These are phyloP conservation scores for Psilocybe subaeruginosa DNA, from an alignment of 768 basidiomycete genomes.

Conservation along the genomic window DNA sequence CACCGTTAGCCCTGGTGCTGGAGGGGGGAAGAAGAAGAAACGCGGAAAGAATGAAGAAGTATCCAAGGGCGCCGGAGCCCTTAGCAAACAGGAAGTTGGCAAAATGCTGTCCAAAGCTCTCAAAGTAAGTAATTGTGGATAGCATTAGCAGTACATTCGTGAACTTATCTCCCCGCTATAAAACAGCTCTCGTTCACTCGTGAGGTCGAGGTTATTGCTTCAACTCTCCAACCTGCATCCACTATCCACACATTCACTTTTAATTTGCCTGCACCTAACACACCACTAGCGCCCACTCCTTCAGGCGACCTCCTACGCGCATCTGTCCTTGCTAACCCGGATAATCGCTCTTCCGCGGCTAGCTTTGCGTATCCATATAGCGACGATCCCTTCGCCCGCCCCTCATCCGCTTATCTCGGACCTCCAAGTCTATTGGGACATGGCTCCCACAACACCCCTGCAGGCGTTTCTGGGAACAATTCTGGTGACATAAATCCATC, in stretches of 20 bases:
- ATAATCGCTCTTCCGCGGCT: slow-evolving; percentile 67
- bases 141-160: slow-evolving; percentile 6
- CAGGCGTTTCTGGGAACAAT: slow-evolving; percentile 33
- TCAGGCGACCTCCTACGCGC: slow-evolving; percentile 73
- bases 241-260: slow-evolving; percentile 94
- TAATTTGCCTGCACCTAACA: slow-evolving; percentile 74
- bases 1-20: slow-evolving; percentile 83
- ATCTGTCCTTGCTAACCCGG: slow-evolving; percentile 69
- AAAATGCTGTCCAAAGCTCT: slow-evolving; percentile 92
- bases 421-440: slow-evolving; percentile 70
- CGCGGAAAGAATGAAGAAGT: slow-evolving; percentile 64
- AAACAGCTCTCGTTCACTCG: slow-evolving; percentile 84
- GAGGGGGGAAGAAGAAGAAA: slow-evolving; percentile 78
- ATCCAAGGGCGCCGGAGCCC: slow-evolving; percentile 76
- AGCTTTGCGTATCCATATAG: slow-evolving; percentile 76
- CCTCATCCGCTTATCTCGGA: slow-evolving; percentile 80
- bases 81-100: slow-evolving; percentile 84
- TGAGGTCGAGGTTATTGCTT: slow-evolving; percentile 93
- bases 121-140: slow-evolving; percentile 55
- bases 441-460: slow-evolving; percentile 35
- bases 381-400: slow-evolving; percentile 78
- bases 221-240: slow-evolving; percentile 91
- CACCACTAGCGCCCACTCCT: slow-evolving; percentile 75
- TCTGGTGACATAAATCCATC: slow-evolving; percentile 34
- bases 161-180: neutral